Base-by-base conservation (phyloP, 2,329 filamentous ascomycete species). In the Capronia americana region DNA sequence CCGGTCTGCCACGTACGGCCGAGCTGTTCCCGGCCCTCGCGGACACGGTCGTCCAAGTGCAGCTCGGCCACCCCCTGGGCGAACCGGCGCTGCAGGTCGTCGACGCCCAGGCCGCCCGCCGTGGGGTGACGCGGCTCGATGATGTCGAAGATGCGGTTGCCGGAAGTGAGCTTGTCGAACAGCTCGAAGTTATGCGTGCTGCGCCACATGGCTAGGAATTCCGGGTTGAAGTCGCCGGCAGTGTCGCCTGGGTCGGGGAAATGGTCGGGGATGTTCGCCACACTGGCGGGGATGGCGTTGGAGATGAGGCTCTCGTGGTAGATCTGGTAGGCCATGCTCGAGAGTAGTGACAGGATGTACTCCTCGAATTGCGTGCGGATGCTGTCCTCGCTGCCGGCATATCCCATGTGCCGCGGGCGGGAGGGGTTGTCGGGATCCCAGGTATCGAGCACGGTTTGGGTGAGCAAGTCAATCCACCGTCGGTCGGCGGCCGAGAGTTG, bases 341-440 rank as follows among this genome's bases (percentile, higher is more conserved):
- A 92, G 51, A 98, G 87, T 69, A 99, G 85, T 0, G 93, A 92
- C 26, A 98, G 85, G 5, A 99, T 86, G 75, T 99, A 99, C 74
- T 97, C 93, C 79, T 99, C 95, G 69, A 99, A 99, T 74, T 98
- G 94, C 48, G 97, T 87, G 32, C 95, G 88, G 73, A 99, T 99
- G 75, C 97, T 97, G 76, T 98, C 95, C 79, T 99, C 95, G 69
- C 93, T 97, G 32, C 95, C 95, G 44, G 92, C 89, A 75, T 97
- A 99, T 32, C 93, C 93, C 83, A 97, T 90, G 1, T 92, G 96
- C 74, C 93, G 97, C n/a, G 95, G 95, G 56, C 92, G 86, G 69
- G 88, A 87, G 0, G 95, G 95, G 74, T 98, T 94, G 4, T 88
- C 83, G 50, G 97, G 92, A 75, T 99, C 95, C 95, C 95, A 99